These are phyloP conservation scores for Fusarium zealandicum DNA, from an alignment of 2,329 filamentous ascomycete species.

Conservation along the genomic window DNA sequence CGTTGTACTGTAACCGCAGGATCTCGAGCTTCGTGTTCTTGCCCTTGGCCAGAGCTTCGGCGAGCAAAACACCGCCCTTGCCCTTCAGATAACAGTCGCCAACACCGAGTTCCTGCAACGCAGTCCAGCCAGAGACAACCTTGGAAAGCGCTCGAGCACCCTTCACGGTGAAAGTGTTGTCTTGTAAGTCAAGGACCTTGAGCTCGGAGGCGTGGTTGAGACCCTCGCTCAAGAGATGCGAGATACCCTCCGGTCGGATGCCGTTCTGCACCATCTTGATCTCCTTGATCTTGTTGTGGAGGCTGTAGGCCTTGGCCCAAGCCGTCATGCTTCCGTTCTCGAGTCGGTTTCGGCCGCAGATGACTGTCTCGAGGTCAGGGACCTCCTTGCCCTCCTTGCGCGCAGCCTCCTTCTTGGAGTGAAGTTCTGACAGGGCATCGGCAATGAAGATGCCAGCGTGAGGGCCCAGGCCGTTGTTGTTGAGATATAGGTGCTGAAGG, in stretches of 20 bases:
- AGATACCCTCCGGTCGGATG: conserved; percentile 92
- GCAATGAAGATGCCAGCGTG: conserved; percentile 89
- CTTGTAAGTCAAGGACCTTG: conserved; percentile 86
- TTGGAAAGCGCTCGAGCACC: conserved; percentile 81
- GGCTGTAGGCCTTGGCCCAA: conserved; percentile 87
- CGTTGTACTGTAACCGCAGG: conserved; percentile 90
- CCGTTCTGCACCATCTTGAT: conserved; percentile 99
- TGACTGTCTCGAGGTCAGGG: conserved; percentile 90
- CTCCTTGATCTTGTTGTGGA: conserved; percentile 81
- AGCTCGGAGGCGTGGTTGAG: conserved; percentile 74
- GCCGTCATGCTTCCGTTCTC: conserved; percentile 97
- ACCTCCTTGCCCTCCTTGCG: conserved; percentile 75
- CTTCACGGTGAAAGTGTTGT: conserved; percentile 91
- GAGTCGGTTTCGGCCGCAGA: conserved; percentile 93
- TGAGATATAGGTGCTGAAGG: conserved; percentile 91
- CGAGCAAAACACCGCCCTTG: conserved; percentile 78
- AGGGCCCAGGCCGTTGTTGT: conserved; percentile 97
- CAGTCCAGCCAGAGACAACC: conserved; percentile 76
- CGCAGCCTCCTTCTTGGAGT: conserved; percentile 82
- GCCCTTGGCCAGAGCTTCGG: conserved; percentile 74
- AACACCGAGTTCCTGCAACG: conserved; percentile 82
- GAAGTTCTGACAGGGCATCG: conserved; percentile 82
- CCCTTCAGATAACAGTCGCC: conserved; percentile 86
- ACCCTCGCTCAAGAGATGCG: conserved; percentile 79
- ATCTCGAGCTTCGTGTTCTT: conserved; percentile 81